Base-by-base conservation (phyloP, 2,329 filamentous ascomycete species). In the Stagonosporopsis tanaceti region DNA sequence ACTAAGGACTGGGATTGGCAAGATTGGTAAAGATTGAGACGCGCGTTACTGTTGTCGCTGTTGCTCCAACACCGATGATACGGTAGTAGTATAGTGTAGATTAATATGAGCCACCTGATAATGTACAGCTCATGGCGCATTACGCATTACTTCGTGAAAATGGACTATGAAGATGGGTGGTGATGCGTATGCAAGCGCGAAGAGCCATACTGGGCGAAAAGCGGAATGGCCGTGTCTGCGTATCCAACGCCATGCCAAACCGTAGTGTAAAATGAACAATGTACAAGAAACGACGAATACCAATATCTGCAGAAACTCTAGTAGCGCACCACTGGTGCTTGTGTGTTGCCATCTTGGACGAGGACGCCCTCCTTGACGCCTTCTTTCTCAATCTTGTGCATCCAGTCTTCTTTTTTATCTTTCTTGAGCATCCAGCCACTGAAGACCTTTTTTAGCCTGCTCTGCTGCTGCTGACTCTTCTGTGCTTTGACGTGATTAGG, bases 291-390 rank as follows among this genome's bases (percentile, higher is more conserved):
- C 7, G 40, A 22, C 38, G 15, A 25, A 11, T 41, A 24, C 17
- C n/a, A 38, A 39, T 12, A 32, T 30, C 11, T 14, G 15, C 14
- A 42, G 2, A 2, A 50, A 34, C 3, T 53, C 64, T 63, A 77
- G 60, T 76, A 76, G 32, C 73, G 62, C 40, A 76, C 73, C 17
- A 76, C 67, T 7, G 75, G 74, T 8, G 67, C 57, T 22, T 67
- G 61, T 22, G 66, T 64, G 37, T 62, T 60, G 37, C 67, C 66
- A 14, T 75, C 72, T 48, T 71, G 70, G 12, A 74, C 61, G 54
- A 77, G 56, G 12, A 79, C 68, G 15, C 78, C 78, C 35, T 72
- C 71, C 47, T 72, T 77, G n/a, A 78, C 68, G 2, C 78, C 78
- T 17, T 76, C 66, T 56, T 75, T 76, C 46, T 78, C 74, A 22